These are phyloP conservation scores for Daldinia sp. DNA, from an alignment of 2,329 filamentous ascomycete genomes.

Conservation along the genomic window DNA sequence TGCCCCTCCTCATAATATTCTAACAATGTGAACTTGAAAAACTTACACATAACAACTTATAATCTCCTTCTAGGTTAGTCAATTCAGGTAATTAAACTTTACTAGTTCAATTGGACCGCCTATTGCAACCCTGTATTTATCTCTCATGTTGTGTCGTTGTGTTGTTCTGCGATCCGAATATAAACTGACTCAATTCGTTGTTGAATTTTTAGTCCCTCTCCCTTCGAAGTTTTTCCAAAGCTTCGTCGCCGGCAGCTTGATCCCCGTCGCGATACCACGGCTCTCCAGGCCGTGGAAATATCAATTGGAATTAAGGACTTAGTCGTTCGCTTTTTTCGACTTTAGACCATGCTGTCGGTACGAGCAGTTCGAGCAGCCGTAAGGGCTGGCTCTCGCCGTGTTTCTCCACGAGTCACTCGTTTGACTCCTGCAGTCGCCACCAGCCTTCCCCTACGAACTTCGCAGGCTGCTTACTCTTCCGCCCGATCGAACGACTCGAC, in stretches of 20 bases:
- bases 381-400: conserved; percentile 50
- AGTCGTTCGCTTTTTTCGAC: conserved; percentile 21
- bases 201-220: conserved; percentile 21
- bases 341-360: conserved; percentile 45
- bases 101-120: conserved; percentile 35
- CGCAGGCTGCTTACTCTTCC: conserved; percentile 54
- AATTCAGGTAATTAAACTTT: conserved; percentile 36
- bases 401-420: conserved; percentile 43
- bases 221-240: conserved; percentile 31
- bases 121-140: not conserved
- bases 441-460: conserved; percentile 40
- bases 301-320: conserved; percentile 28
- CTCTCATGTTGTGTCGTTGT: not conserved
- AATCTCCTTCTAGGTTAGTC: conserved; percentile 21
- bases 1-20: conserved; percentile 38
- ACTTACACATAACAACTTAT: conserved; percentile 16
- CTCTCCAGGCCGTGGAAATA: conserved; percentile 41
- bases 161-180: not conserved
- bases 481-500: conserved; percentile 62
- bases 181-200: conserved; percentile 31
- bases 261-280: conserved; percentile 40
- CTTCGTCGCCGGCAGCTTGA: conserved; percentile 37
- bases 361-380: conserved; percentile 49
- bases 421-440: conserved; percentile 38
- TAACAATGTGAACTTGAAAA: conserved; percentile 41